Percentiles rank a stretch among this genome's conserved stretches.
phyloP scores from a whole-genome alignment of 495 filamentous ascomycete genomes.

The Penicillium paxilli region DNA sequence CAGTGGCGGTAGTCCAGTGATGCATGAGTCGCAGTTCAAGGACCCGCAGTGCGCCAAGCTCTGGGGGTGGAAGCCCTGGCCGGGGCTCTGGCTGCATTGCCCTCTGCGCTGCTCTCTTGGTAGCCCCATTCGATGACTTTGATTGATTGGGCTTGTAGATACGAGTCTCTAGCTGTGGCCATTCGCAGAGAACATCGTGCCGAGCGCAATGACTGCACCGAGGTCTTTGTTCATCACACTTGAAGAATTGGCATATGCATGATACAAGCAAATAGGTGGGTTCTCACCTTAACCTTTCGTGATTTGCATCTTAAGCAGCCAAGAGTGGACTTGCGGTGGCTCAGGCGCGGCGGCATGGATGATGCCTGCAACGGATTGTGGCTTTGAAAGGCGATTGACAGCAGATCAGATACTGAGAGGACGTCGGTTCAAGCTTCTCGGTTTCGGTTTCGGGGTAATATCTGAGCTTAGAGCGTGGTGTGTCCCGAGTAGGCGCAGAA shows the following conservation, averaged over 20 bases:
- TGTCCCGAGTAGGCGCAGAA: neutral
- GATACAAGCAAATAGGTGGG: neutral
- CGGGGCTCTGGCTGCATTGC: neutral
- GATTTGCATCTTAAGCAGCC: constrained; percentile 50
- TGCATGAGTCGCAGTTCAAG: constrained; percentile 23
- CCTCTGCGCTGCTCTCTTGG: neutral
- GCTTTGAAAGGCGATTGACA: neutral
- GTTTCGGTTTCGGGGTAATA: neutral
- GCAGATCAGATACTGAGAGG: neutral
- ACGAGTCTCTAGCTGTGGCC: constrained; percentile 10
- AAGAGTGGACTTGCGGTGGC: constrained; percentile 43
- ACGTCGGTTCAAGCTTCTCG: neutral
- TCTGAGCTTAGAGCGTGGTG: neutral
- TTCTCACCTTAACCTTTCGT: constrained; percentile 42
- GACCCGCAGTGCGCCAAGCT: constrained; percentile 11
- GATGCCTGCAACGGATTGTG: neutral
- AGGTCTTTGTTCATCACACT: constrained; percentile 22
- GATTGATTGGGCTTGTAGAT: constrained; percentile 14
- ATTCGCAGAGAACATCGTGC: constrained; percentile 17
- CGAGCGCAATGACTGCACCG: constrained; percentile 23
- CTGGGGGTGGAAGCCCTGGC: constrained; percentile 9
- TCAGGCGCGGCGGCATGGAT: constrained; percentile 20
- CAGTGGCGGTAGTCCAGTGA: constrained; percentile 20
- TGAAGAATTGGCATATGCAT: neutral
- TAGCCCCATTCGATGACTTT: neutral